These are phyloP conservation scores for Paralagenidium karlingii DNA, from an alignment of 352 stramenopile genomes.

Conservation along the genomic window DNA sequence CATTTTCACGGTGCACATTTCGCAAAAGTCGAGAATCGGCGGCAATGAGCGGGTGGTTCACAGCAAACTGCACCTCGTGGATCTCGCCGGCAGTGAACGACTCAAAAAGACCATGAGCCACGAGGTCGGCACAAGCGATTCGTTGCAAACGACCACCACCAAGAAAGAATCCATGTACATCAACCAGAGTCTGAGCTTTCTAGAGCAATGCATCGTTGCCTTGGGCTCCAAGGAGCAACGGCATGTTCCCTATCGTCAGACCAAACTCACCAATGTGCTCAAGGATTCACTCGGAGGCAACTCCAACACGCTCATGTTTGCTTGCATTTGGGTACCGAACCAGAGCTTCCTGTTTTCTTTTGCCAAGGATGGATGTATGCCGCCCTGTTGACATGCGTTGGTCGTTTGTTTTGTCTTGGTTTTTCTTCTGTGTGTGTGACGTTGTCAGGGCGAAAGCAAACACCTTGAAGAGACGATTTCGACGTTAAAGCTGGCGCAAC, in stretches of 20 bases:
- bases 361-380: background rate
- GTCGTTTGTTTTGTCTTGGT: background rate
- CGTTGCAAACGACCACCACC: conserved; percentile 48
- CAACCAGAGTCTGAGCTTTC: conserved; percentile 92
- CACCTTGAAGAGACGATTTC: conserved; percentile 91
- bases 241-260: conserved; percentile 90
- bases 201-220: conserved; percentile 92
- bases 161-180: conserved; percentile 97
- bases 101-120: conserved; percentile 89
- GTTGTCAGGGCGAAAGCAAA: conserved; percentile 57
- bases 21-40: conserved; percentile 69
- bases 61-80: conserved; percentile 90
- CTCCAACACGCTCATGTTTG: conserved; percentile 92
- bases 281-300: conserved; percentile 93
- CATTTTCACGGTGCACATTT: conserved; percentile 87
- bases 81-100: conserved; percentile 90
- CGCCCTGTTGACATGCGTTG: background rate
- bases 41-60: conserved; percentile 63
- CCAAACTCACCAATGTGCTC: conserved; percentile 91
- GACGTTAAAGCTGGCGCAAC: conserved; percentile 85
- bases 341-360: background rate
- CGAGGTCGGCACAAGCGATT: conserved; percentile 7
- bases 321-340: conserved; percentile 85
- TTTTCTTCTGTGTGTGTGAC: background rate
- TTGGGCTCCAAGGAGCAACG: conserved; percentile 49